Conservation (phyloP, 2,329 filamentous ascomycete species). For the Lasiodiplodia hormozganensis region DNA sequence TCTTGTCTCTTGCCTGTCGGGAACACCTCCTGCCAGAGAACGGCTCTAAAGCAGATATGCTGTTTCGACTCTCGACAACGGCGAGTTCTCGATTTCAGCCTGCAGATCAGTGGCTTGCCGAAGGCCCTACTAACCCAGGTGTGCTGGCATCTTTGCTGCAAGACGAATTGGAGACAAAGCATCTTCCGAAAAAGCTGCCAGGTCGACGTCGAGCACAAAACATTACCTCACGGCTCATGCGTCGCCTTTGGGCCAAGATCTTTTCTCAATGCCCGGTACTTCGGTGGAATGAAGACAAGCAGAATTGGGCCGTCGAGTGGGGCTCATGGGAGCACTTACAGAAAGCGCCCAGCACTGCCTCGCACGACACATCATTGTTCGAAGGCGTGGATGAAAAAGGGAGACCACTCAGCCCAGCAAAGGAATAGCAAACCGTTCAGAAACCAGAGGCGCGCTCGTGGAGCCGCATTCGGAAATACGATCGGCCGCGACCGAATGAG, state of each 20-base stretch:
- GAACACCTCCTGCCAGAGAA: constrained; percentile 1
- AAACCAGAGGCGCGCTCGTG: background rate
- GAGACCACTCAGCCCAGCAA: background rate
- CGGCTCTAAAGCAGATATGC: constrained; percentile 23
- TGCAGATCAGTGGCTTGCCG: constrained; percentile 11
- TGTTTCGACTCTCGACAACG: constrained; percentile 3
- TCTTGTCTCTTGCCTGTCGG: constrained; percentile 20
- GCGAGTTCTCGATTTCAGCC: background rate
- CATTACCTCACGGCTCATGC: constrained; percentile 55
- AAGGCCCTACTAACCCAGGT: background rate
- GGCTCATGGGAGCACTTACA: constrained; percentile 33
- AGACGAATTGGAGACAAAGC: constrained; percentile 14
- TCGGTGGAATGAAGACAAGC: constrained; percentile 37
- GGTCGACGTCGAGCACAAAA: constrained; percentile 37
- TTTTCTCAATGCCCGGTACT: constrained; percentile 49
- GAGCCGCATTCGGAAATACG: constrained; percentile 17
- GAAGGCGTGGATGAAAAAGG: constrained; percentile 4
- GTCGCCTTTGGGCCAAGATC: constrained; percentile 52
- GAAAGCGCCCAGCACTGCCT: background rate
- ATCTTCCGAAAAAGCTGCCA: constrained; percentile 12
- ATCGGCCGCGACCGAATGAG: constrained; percentile 12
- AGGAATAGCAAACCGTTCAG: background rate
- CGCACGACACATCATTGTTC: constrained; percentile 7
- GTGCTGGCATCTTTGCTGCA: constrained; percentile 7
- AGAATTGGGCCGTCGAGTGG: constrained; percentile 45